Base-by-base conservation (phyloP, 306 rosid genomes). In the Heteromeles arbutifolia region DNA sequence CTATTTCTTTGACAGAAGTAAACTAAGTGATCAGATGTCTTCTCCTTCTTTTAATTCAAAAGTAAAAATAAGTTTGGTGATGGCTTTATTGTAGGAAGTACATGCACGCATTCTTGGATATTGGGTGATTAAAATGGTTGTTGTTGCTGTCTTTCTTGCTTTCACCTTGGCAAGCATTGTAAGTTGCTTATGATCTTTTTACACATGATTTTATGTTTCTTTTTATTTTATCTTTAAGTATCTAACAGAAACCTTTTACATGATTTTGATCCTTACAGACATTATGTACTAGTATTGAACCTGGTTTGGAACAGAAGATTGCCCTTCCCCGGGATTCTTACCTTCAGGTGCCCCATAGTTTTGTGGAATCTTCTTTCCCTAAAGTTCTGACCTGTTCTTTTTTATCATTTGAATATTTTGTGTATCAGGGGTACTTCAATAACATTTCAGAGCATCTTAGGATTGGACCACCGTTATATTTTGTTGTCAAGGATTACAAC, bases 311-410 rank as follows among this genome's bases (percentile, higher is more conserved):
- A 86, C 98, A 94, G 85, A 81, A 94, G 90, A 85, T 94, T 90
- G 98, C 89, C 82, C 98, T 94, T 90, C 98, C 98, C 4, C 86
- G 96, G 69, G 93, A 94, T 85, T 94, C 98, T 84, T 94, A 94
- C 82, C 98, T 94, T 74, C 98, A 94, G 98, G 98, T 94, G 77
- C 71, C 73, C 48, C 68, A 18, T 77, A 56, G 50, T 65, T 39
- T 74, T 34, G 53, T 65, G 43, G 57, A 67, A 62, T 50, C 64
- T 48, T 65, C 32, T 25, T n/a, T 24, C 29, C 24, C 21, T 65
- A 66, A 45, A 19, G n/a, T n/a, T 69, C 29, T n/a, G 54, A 24
- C 50, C 24, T 15, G 7, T 32, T 53, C 4, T 50, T n/a, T 18
- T 9, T 25, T 67, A 53, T 65, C 53, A 19, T 56, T 43, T 26